These are phyloP conservation scores for Colletotrichum truncatum DNA, from an alignment of 2,329 filamentous ascomycete genomes.

Conservation along the genomic window DNA sequence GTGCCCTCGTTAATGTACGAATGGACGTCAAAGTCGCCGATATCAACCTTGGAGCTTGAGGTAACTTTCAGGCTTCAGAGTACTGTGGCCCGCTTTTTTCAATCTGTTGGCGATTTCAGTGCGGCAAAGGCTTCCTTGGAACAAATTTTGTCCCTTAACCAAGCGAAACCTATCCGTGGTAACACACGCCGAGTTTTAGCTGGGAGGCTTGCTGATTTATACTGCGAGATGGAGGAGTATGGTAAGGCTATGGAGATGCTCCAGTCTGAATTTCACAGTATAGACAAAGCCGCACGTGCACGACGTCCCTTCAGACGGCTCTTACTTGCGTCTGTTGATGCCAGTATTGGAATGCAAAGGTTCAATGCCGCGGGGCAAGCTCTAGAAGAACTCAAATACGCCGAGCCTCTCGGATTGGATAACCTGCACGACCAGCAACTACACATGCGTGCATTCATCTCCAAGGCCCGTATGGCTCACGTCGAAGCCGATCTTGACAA, in stretches of 20 bases:
- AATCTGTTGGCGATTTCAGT: conserved; percentile 42
- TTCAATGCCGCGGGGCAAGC: conserved; percentile 26
- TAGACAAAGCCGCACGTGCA: conserved; percentile 24
- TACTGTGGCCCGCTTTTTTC: conserved; percentile 41
- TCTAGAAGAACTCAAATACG: conserved; percentile 25
- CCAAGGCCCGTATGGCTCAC: conserved; percentile 33
- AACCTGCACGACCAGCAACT: conserved; percentile 43
- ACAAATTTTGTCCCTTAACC: conserved; percentile 39
- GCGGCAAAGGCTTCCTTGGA: conserved; percentile 40
- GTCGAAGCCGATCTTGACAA: neutral
- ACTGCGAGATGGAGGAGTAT: conserved; percentile 40
- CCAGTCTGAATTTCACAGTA: conserved; percentile 33
- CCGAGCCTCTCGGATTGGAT: conserved; percentile 36
- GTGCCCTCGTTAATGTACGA: conserved; percentile 40
- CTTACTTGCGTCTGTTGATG: conserved; percentile 36
- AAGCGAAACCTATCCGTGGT: conserved; percentile 34
- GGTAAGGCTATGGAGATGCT: conserved; percentile 34
- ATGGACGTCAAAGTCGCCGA: conserved; percentile 39
- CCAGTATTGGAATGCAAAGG: conserved; percentile 33
- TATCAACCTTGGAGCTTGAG: conserved; percentile 43
- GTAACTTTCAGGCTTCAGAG: conserved; percentile 44
- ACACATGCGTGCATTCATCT: conserved; percentile 39
- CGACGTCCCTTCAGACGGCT: conserved; percentile 37
- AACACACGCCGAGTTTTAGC: conserved; percentile 39
- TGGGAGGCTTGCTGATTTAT: conserved; percentile 38